Evolutionary conservation across 805 yeast genomes (phyloP).

Genomic region (Candida stauntonica): DNA sequence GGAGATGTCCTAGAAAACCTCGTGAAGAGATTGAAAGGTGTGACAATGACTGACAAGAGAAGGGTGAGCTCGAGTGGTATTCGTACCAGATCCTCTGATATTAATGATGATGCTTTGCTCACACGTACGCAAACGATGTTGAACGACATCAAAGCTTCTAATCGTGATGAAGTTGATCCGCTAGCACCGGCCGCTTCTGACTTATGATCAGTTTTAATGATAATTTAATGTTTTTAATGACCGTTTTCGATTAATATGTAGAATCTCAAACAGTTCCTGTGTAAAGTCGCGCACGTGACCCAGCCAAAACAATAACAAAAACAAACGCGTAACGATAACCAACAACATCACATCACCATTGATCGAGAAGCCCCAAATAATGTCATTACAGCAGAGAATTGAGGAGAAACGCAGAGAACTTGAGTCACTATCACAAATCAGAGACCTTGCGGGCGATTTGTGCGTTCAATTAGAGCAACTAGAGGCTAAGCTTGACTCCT

Average conservation of each 20-base stretch:
- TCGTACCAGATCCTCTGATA: conserved; percentile 9
- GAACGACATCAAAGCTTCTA: conserved; percentile 22
- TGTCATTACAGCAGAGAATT: conserved; percentile 30
- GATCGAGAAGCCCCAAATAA: conserved; percentile 1
- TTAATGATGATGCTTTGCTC: conserved; percentile 20
- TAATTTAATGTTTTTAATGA: no score
- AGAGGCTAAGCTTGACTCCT: conserved; percentile 43
- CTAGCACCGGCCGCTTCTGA: neutral
- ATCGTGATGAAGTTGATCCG: neutral
- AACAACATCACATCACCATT: conserved; percentile 2
- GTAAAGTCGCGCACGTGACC: no score
- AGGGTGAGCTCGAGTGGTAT: conserved; percentile 18
- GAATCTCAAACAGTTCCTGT: neutral
- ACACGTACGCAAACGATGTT: conserved; percentile 26
- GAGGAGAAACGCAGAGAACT: conserved; percentile 49
- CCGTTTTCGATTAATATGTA: neutral
- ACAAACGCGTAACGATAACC: conserved; percentile 9
- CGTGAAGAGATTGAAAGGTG: conserved; percentile 78
- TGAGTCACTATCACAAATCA: conserved; percentile 43
- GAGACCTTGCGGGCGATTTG: conserved; percentile 41
- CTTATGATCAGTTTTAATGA: neutral
- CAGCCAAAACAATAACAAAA: conserved; percentile 1
- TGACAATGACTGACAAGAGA: conserved; percentile 47
- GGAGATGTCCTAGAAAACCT: conserved; percentile 71
- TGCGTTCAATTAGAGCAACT: conserved; percentile 44